Conservation (phyloP, 2,329 filamentous ascomycete genomes). For the Beauveria bassiana region DNA sequence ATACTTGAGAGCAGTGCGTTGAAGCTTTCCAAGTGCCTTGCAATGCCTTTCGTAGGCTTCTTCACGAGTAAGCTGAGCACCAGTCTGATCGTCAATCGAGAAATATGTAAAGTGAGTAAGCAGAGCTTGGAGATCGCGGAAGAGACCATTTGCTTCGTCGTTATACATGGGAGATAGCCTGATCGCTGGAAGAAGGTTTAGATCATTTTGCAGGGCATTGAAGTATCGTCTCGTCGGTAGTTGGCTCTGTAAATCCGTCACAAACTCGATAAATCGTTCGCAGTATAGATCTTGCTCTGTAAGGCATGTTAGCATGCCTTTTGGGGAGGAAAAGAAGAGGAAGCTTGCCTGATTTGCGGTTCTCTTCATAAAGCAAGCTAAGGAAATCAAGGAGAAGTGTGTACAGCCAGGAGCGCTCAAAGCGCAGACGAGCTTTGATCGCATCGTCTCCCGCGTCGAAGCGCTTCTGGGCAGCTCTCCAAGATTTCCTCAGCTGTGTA, state of each 20-base stretch:
- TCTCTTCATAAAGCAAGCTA: conserved; percentile 57
- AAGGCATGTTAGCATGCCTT: conserved; percentile 22
- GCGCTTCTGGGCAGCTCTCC: conserved; percentile 78
- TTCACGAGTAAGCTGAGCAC: conserved; percentile 61
- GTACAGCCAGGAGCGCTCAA: conserved; percentile 92
- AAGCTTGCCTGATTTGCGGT: conserved; percentile 16
- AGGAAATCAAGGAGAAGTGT: conserved; percentile 79
- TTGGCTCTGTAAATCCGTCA: conserved; percentile 87
- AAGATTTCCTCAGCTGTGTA: conserved; percentile 75
- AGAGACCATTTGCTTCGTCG: conserved; percentile 63
- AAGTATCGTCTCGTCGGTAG: conserved; percentile 89
- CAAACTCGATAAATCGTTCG: conserved; percentile 85
- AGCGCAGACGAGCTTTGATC: conserved; percentile 70
- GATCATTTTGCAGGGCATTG: conserved; percentile 77
- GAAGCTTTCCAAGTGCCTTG: conserved; percentile 65
- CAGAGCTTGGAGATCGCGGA: conserved; percentile 75
- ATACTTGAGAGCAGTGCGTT: conserved; percentile 67
- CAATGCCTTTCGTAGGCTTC: conserved; percentile 79
- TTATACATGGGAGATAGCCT: conserved; percentile 71
- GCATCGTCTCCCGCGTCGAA: conserved; percentile 80
- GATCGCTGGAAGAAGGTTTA: conserved; percentile 74
- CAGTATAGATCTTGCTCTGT: conserved; percentile 70
- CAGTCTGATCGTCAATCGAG: conserved; percentile 84
- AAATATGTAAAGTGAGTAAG: conserved; percentile 84
- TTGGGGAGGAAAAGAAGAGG: not conserved